Conservation (phyloP, 768 basidiomycete species). For the Trametes gibbosa region DNA sequence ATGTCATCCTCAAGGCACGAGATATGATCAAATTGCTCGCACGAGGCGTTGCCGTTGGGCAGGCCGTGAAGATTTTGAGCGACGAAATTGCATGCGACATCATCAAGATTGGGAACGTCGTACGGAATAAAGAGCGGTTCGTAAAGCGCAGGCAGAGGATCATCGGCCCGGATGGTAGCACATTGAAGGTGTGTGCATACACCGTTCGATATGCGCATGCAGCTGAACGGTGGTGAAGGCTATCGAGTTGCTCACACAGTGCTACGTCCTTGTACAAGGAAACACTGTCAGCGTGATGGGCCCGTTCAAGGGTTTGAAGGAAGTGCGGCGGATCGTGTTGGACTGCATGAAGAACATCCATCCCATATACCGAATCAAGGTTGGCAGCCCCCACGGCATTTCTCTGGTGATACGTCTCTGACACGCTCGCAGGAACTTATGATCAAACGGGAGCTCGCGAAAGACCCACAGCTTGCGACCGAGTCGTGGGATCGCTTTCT, state of each 20-base stretch:
- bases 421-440: constrained; percentile 71
- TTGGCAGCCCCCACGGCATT: constrained; percentile 27
- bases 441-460: constrained; percentile 96
- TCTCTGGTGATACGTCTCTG: neutral
- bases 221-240: constrained; percentile 52
- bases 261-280: constrained; percentile 97
- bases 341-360: constrained; percentile 99
- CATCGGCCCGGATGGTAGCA: constrained; percentile 96
- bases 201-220: no score
- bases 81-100: constrained; percentile 93
- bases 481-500: constrained; percentile 98
- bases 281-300: constrained; percentile 99
- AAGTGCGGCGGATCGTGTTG: constrained; percentile 92
- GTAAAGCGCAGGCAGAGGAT: constrained; percentile 95
- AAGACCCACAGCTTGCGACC: constrained; percentile 91
- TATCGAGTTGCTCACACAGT: constrained; percentile 93
- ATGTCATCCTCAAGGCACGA: constrained; percentile 92
- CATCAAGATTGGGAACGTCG: constrained; percentile 94
- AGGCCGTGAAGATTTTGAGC: constrained; percentile 87
- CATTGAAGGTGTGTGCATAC: constrained; percentile 72
- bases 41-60: constrained; percentile 80
- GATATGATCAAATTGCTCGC: constrained; percentile 95
- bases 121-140: constrained; percentile 94
- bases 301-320: constrained; percentile 90
- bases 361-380: constrained; percentile 98